phyloP scores from a whole-genome alignment of 352 stramenopile species.

The Globisporangium spiculum region DNA sequence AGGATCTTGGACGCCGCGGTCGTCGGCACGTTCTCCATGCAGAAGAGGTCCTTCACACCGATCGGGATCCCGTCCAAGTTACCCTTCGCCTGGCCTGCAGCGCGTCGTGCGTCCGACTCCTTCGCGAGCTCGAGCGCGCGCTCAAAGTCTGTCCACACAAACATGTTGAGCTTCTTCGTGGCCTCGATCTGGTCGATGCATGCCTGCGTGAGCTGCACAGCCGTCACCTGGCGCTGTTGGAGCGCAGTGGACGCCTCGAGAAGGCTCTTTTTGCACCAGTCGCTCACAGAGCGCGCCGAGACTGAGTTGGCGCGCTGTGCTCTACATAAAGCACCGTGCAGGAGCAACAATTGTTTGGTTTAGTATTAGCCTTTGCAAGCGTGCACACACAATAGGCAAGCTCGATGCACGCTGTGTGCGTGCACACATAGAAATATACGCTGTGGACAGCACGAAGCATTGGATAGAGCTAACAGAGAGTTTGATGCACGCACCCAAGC shows the following conservation, averaged over 20 bases:
- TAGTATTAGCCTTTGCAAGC: not conserved
- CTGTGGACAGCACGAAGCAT: not conserved
- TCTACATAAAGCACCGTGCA: not conserved
- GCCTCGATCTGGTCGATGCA: slow-evolving; percentile 77
- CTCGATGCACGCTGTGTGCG: not conserved
- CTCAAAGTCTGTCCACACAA: slow-evolving; percentile 71
- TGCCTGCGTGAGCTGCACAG: slow-evolving; percentile 57
- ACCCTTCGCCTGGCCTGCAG: slow-evolving; percentile 34
- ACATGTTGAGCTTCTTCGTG: slow-evolving; percentile 77
- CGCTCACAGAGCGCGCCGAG: slow-evolving; percentile 29
- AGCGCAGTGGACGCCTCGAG: slow-evolving; percentile 52
- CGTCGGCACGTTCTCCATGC: slow-evolving; percentile 85
- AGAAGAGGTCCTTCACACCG: slow-evolving; percentile 96
- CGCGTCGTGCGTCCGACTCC: slow-evolving; percentile 76
- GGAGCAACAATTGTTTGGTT: not conserved
- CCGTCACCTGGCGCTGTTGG: slow-evolving; percentile 39
- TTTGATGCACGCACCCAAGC: slow-evolving; percentile 4
- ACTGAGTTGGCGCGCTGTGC: slow-evolving; percentile 2
- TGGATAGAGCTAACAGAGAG: not conserved
- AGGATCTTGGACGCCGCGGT: slow-evolving; percentile 91
- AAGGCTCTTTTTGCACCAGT: slow-evolving; percentile 66
- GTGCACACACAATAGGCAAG: not conserved
- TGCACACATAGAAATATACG: too few species aligned
- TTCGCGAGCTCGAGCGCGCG: slow-evolving; percentile 62
- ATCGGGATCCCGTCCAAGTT: slow-evolving; percentile 94